Base-by-base conservation (phyloP, 2,329 filamentous ascomycete genomes). In the Penicillium capsulatum region DNA sequence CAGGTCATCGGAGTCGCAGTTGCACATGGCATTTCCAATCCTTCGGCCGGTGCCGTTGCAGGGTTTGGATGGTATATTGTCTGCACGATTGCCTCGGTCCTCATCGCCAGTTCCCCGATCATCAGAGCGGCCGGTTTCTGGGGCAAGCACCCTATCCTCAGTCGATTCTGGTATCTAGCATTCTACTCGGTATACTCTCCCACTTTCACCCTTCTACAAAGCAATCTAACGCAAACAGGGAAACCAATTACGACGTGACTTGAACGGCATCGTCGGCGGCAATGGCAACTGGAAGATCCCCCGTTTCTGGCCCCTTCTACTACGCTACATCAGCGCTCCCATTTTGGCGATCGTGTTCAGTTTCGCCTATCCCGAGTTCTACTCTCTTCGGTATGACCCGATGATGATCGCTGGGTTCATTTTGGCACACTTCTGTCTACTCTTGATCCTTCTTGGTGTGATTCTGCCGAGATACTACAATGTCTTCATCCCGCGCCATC, bases 281-380 rank as follows among this genome's bases (percentile, higher is more conserved):
- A 74, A 73, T 35, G 72, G 70, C 26, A 79, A 80, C 58, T 79
- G 75, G 76, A 68, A 57, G 3, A 76, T 80, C 16, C 75, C 76
- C 1, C 42, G 50, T 36, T 73, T 77, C 53, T 74, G 75, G 62
- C 70, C 71, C 0, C 55, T 71, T 1, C 59, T 79, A 0, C 57
- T 76, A 0, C 72, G 73, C 14, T 77, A 75, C 44, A 51, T 76
- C 24, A 68, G 69, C 10, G 72, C 67, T 0, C 74, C 73, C 0
- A 67, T 74, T 13, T 63, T 76, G 1, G 67, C 68, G 38, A 76
- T 77, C 44, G 68, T 77, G 36, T 74, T 70, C 52, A 69, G 67
- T 35, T 76, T 77, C 53, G 67, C 72, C 1, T 77, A 75, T 44
- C 71, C 72, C 0, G 64, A 67, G 7, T 77, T 76, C 45, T 62